Percentiles rank a stretch among this genome's conserved stretches.
Conservation (phyloP, 1,139 yeast genomes). For the Saccharomyces hybrid region DNA sequence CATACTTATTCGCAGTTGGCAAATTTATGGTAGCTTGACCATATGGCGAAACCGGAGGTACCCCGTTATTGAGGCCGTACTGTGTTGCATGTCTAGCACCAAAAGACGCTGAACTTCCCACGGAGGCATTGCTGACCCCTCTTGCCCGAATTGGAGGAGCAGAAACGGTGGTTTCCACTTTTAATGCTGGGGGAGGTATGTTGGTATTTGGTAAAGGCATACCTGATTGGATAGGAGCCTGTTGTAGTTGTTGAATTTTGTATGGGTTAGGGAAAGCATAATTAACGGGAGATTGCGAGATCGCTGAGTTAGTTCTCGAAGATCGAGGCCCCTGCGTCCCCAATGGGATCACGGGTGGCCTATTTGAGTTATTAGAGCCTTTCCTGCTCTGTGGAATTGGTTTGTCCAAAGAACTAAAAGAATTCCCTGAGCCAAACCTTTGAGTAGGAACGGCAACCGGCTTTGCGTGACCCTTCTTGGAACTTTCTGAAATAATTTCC, state of each 20-base stretch:
- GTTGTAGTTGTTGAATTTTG: not conserved
- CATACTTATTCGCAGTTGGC: not conserved
- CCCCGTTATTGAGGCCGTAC: not conserved
- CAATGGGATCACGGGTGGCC: not conserved
- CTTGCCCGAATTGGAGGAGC: conserved; percentile 13
- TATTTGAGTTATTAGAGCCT: not conserved
- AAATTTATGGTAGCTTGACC: not conserved
- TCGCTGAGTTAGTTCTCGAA: not conserved
- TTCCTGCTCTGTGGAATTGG: conserved; percentile 1
- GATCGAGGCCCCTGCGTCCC: not conserved
- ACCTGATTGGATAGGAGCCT: conserved; percentile 3
- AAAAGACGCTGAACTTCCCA: conserved; percentile 10
- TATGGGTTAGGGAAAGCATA: conserved; percentile 4
- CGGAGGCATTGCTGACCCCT: conserved; percentile 23
- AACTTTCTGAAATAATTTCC: conserved; percentile 39
- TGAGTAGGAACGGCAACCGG: conserved; percentile 29
- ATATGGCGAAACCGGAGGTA: not conserved
- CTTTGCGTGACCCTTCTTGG: conserved; percentile 35
- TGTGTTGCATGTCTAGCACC: conserved; percentile 2
- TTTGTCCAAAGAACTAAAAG: not conserved
- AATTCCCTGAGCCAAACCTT: conserved; percentile 1
- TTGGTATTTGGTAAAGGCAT: not conserved
- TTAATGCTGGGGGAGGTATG: conserved; percentile 5
- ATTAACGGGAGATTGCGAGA: not conserved
- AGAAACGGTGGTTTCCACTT: not conserved